These are phyloP conservation scores for Astrothelium macrocarpum DNA, from an alignment of 495 filamentous ascomycete genomes.

Conservation along the genomic window DNA sequence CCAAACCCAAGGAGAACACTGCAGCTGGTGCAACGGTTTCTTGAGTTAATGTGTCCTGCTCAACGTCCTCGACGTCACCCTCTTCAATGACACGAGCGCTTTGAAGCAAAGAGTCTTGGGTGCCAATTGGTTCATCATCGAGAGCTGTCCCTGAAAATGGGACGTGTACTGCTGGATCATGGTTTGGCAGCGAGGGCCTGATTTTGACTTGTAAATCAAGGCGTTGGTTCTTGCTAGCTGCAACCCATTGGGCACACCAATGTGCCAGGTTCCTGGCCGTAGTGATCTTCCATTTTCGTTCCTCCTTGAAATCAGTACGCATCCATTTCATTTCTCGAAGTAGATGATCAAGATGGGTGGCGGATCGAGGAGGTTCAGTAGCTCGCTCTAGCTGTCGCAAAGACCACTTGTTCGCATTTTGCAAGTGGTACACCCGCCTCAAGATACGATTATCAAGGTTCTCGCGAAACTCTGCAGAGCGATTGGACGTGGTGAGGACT, in stretches of 20 bases:
- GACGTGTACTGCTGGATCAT: conserved; percentile 9
- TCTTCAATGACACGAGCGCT: conserved; percentile 24
- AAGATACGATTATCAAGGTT: conserved; percentile 75
- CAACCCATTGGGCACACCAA: conserved; percentile 72
- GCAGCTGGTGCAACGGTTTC: conserved; percentile 52
- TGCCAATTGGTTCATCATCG: not conserved
- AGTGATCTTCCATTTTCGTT: conserved; percentile 85
- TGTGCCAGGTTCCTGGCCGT: conserved; percentile 66
- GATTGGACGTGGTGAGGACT: conserved; percentile 67
- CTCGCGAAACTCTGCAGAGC: conserved; percentile 66
- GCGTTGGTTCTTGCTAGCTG: conserved; percentile 50
- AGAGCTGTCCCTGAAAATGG: not conserved
- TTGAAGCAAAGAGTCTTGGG: conserved; percentile 25
- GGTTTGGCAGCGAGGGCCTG: conserved; percentile 8
- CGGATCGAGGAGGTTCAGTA: conserved; percentile 63
- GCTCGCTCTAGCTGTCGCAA: conserved; percentile 74
- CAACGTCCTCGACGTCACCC: conserved; percentile 31
- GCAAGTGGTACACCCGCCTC: conserved; percentile 75
- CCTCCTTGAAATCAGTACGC: conserved; percentile 88
- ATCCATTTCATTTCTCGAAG: conserved; percentile 94
- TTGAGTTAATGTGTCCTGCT: conserved; percentile 27
- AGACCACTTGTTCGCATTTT: conserved; percentile 83
- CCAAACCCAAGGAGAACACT: conserved; percentile 70
- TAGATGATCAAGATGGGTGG: conserved; percentile 74
- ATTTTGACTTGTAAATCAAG: conserved; percentile 56